phyloP scores from a whole-genome alignment of 768 basidiomycete species.

The Boletales sp. region DNA sequence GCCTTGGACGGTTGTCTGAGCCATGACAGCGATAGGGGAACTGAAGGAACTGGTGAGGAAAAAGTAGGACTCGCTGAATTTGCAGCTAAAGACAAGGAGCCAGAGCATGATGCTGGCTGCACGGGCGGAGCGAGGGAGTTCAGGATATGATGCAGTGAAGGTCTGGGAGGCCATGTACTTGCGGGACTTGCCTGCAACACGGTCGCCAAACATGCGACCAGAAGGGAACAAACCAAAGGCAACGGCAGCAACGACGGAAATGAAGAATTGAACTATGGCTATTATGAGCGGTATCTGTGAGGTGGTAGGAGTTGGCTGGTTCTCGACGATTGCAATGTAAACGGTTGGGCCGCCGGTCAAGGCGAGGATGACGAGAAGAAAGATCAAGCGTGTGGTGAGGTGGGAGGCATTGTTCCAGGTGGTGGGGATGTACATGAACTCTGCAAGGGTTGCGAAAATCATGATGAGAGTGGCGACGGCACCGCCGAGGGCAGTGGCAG shows the following conservation, averaged over 20 bases:
- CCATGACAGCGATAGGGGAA: slow-evolving; percentile 95
- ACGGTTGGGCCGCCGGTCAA: slow-evolving; percentile 92
- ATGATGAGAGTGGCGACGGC: slow-evolving; percentile 92
- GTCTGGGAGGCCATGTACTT: slow-evolving; percentile 99
- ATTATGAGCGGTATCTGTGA: slow-evolving; percentile 83
- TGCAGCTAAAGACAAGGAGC: slow-evolving; percentile 94
- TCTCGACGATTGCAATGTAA: slow-evolving; percentile 87
- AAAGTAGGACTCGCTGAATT: slow-evolving; percentile 96
- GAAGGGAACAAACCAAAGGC: slow-evolving; percentile 89
- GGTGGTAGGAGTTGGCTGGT: slow-evolving; percentile 42
- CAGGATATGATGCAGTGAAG: slow-evolving; percentile 96
- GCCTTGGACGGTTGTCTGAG: slow-evolving; percentile 86
- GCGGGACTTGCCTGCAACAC: slow-evolving; percentile 94
- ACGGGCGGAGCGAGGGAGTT: slow-evolving; percentile 67
- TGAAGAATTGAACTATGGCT: slow-evolving; percentile 90
- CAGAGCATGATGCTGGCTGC: slow-evolving; percentile 83
- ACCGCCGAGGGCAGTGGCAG: slow-evolving; percentile 92
- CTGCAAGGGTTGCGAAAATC: slow-evolving; percentile 89
- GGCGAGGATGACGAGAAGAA: slow-evolving; percentile 88
- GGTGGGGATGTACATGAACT: slow-evolving; percentile 96
- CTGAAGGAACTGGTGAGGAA: slow-evolving; percentile 97
- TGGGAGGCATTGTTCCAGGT: slow-evolving; percentile 99
- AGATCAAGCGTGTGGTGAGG: slow-evolving; percentile 87
- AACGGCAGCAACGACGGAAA: slow-evolving; percentile 79
- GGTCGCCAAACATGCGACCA: slow-evolving; percentile 97